These are phyloP conservation scores for Botrytis galanthina DNA, from an alignment of 2,329 filamentous ascomycete genomes.

Conservation along the genomic window DNA sequence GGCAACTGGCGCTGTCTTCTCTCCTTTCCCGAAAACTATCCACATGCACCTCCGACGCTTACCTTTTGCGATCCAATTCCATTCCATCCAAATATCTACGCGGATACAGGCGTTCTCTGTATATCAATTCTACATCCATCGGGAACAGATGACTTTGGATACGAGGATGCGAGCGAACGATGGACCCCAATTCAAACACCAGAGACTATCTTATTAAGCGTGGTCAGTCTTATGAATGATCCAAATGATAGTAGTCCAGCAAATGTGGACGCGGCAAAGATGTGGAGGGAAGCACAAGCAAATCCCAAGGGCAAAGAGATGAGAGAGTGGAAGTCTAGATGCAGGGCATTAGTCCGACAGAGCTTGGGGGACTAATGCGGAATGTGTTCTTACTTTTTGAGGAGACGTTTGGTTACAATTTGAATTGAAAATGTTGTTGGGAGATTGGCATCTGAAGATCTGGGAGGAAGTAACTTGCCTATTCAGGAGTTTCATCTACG, in stretches of 20 bases:
- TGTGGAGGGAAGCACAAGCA: constrained; percentile 74
- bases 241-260: constrained; percentile 96
- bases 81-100: constrained; percentile 95
- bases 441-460: not conserved
- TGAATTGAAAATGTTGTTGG: not conserved
- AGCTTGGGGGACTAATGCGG: constrained; percentile 66
- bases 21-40: constrained; percentile 81
- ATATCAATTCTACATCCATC: constrained; percentile 96
- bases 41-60: constrained; percentile 82
- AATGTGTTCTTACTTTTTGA: not conserved
- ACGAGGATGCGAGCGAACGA: constrained; percentile 84
- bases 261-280: constrained; percentile 86
- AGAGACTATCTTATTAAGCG: constrained; percentile 87
- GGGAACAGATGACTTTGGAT: constrained; percentile 90
- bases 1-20: constrained; percentile 88
- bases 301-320: constrained; percentile 45
- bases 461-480: not conserved
- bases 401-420: not conserved
- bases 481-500: not conserved
- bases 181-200: constrained; percentile 95
- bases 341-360: constrained; percentile 75
- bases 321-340: constrained; percentile 70
- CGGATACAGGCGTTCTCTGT: constrained; percentile 75
- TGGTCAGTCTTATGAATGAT: constrained; percentile 87
- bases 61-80: constrained; percentile 79